Base-by-base conservation (phyloP, 2,329 filamentous ascomycete genomes). In the Botrytis fragariae region DNA sequence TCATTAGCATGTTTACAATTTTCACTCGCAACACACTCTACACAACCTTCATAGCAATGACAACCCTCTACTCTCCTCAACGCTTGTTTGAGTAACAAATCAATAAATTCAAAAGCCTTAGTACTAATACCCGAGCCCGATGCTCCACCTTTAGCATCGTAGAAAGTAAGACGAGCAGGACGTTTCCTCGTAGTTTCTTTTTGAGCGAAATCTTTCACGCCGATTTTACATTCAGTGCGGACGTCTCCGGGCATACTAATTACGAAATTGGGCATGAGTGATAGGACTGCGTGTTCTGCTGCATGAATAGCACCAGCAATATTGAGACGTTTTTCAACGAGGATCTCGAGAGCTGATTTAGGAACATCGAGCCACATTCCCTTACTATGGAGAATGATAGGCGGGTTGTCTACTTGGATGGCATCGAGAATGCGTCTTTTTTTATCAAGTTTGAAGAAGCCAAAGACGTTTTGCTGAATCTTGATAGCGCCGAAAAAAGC, bases 361-460 rank as follows among this genome's bases (percentile, higher is more conserved):
- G 96, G 95, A 3, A 99, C 90, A 80, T 98, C 95, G 22, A 98
- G 88, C 96, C 96, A 99, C 90, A 98, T 93, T 57, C 95, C 96
- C 81, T 96, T 97, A 78, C 90, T 93, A 80, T 91, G 88, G 5
- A 94, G 89, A 68, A 96, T 89, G 69, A 98, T 93, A 0, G 96
- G 94, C 4, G 95, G 95, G 77, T 97, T 97, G 81, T 98, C 93
- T 35, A 98, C 94, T 74, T 95, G 89, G 0, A 98, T 92, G 3
- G 95, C 95, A 81, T 99, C 96, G 22, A 98, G 88, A 73, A 98
- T 93, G 2, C 93, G 90, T 2, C 92, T 89, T 77, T 90, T 91
- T 80, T 91, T 92, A 82, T 98, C 95, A n/a, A 98, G 85, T 81
- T 98, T 98, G 87, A 98, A 98, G 84, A 96, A 99, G 2, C 96